Evolutionary conservation across 2,329 filamentous ascomycete genomes (phyloP).

Genomic region (Shiraia sp.): DNA sequence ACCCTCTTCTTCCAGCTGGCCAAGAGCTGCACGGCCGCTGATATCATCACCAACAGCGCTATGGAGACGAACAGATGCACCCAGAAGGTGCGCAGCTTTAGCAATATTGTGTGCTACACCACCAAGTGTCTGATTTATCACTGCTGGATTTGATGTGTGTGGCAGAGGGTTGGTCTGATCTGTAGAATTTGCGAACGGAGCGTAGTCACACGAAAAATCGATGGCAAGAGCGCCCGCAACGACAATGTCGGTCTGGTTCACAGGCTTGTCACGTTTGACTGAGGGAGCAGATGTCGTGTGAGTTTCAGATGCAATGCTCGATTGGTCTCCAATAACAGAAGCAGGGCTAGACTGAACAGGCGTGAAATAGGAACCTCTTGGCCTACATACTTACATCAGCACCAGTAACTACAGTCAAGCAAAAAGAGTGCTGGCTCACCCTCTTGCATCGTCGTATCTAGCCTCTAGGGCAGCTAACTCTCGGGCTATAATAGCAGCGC

Average conservation of each 20-base stretch:
- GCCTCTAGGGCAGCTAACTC: slow-evolving; percentile 61
- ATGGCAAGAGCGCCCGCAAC: slow-evolving; percentile 90
- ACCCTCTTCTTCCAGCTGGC: slow-evolving; percentile 65
- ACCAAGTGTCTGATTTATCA: slow-evolving; percentile 80
- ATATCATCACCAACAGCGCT: slow-evolving; percentile 81
- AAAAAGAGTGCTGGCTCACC: slow-evolving; percentile 43
- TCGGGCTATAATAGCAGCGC: slow-evolving; percentile 67
- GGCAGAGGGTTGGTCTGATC: slow-evolving; percentile 54
- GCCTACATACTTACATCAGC: slow-evolving; percentile 47
- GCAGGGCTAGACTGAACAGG: slow-evolving; percentile 20
- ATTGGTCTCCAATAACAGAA: slow-evolving; percentile 13
- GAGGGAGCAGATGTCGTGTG: slow-evolving; percentile 12
- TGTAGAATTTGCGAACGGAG: slow-evolving; percentile 48
- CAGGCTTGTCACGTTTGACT: slow-evolving; percentile 2
- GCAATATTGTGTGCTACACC: slow-evolving; percentile 94
- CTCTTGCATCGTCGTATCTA: slow-evolving; percentile 38
- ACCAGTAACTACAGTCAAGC: slow-evolving; percentile 30
- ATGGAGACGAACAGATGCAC: slow-evolving; percentile 70
- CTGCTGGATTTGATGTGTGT: slow-evolving; percentile 84
- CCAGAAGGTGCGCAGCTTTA: slow-evolving; percentile 74
- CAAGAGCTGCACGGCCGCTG: slow-evolving; percentile 73
- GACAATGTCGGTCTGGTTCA: slow-evolving; percentile 62
- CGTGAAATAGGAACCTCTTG: slow-evolving; percentile 23
- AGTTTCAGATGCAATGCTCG: slow-evolving; percentile 17
- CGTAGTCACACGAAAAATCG: slow-evolving; percentile 83